Percentiles rank a stretch among this genome's conserved stretches.
phyloP scores from a whole-genome alignment of 1,284 basidiomycete species.

The Sphagnurus paluster region DNA sequence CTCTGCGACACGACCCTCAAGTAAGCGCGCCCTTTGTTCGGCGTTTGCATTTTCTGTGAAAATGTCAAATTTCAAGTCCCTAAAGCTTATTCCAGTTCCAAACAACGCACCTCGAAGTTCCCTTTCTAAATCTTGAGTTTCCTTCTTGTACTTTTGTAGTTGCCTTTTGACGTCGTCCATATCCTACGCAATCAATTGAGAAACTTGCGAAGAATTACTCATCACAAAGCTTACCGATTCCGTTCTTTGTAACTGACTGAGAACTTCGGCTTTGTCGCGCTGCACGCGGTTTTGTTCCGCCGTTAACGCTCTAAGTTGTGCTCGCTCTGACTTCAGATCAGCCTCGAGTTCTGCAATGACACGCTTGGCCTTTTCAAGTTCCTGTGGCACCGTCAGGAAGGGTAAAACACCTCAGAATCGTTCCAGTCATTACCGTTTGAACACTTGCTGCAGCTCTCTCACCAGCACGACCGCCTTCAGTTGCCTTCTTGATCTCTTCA shows the following conservation, averaged over 20 bases:
- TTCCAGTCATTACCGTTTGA: conserved; percentile 46
- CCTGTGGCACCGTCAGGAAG: conserved; percentile 39
- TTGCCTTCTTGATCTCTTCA: conserved; percentile 51
- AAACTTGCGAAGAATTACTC: not conserved
- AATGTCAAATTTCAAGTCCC: no score
- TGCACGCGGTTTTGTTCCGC: conserved; percentile 62
- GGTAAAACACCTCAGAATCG: not conserved
- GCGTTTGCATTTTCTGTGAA: conserved; percentile 53
- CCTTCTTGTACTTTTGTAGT: conserved; percentile 64
- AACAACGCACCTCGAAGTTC: conserved; percentile 59
- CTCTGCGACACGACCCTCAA: conserved; percentile 63
- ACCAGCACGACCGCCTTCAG: conserved; percentile 48
- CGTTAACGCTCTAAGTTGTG: conserved; percentile 57
- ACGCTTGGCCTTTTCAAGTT: conserved; percentile 64
- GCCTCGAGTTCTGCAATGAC: conserved; percentile 68
- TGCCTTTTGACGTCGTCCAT: conserved; percentile 73
- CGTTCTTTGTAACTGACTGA: conserved; percentile 63
- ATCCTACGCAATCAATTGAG: conserved; percentile 45
- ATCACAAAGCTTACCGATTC: conserved; percentile 56
- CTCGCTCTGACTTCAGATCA: conserved; percentile 66
- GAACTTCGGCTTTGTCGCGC: conserved; percentile 61
- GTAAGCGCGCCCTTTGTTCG: conserved; percentile 67
- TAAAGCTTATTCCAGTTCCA: no score
- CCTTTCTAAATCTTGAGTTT: conserved; percentile 66
- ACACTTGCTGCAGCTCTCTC: conserved; percentile 49